Conservation (phyloP, 2,329 filamentous ascomycete species). For the Neonectria sp. region DNA sequence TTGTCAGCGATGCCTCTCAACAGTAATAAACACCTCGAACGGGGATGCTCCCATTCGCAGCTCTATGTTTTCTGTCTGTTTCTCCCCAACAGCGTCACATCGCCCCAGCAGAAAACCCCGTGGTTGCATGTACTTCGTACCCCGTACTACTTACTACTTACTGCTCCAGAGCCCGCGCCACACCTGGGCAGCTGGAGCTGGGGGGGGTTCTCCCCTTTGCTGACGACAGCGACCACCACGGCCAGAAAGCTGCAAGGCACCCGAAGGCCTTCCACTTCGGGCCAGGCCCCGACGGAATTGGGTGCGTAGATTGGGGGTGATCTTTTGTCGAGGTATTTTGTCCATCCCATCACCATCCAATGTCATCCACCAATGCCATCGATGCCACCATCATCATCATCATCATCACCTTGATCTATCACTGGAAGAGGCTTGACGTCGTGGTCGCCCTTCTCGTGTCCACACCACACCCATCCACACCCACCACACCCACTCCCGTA, state of each 20-base stretch:
- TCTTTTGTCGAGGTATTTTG: slow-evolving; percentile 6
- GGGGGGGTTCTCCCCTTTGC: slow-evolving; percentile 6
- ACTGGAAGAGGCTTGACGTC: slow-evolving; percentile 14
- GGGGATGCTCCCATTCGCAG: background rate
- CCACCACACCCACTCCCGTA: background rate
- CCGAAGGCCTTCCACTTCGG: slow-evolving; percentile 28
- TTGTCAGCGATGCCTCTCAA: background rate
- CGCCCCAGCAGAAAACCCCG: slow-evolving; percentile 12
- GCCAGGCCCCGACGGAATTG: slow-evolving; percentile 18
- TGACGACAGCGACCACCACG: slow-evolving; percentile 25
- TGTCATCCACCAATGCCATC: slow-evolving; percentile 15
- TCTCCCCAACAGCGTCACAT: slow-evolving; percentile 19
- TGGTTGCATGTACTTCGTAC: background rate
- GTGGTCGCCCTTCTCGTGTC: slow-evolving; percentile 9
- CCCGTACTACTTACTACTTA: too few species aligned
- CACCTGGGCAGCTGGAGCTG: background rate
- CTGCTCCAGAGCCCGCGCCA: background rate
- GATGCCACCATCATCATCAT: slow-evolving; percentile 15
- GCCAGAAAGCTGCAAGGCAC: slow-evolving; percentile 34
- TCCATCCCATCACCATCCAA: slow-evolving; percentile 8
- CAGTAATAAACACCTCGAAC: background rate
- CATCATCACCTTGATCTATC: slow-evolving; percentile 9
- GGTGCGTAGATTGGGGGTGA: slow-evolving; percentile 13
- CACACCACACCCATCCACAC: background rate
- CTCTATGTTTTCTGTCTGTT: background rate